Conservation (phyloP, 2,329 filamentous ascomycete genomes). For the Cladosporium colombiae region DNA sequence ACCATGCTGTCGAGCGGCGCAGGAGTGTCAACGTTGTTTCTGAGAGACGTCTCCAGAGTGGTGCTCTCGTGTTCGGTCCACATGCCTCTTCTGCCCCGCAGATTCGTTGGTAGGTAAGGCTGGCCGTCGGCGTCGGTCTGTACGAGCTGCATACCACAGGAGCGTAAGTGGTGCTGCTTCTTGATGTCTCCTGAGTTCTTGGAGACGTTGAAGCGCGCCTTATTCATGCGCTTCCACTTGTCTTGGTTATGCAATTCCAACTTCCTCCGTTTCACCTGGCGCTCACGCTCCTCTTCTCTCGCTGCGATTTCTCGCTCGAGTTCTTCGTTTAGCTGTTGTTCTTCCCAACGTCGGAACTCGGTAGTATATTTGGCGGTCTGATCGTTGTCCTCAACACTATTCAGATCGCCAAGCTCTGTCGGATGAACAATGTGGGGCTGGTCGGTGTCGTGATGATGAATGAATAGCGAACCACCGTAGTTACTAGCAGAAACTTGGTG, state of each 20-base stretch:
- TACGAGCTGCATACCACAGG: conserved; percentile 18
- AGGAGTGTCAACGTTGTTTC: conserved; percentile 25
- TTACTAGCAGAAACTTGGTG: not conserved
- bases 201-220: conserved; percentile 26
- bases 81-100: conserved; percentile 27
- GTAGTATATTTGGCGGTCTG: not conserved
- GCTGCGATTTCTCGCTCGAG: not conserved
- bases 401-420: not conserved
- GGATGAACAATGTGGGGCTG: not conserved
- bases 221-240: conserved; percentile 31
- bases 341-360: not conserved
- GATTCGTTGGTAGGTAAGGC: conserved; percentile 38
- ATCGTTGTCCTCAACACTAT: not conserved
- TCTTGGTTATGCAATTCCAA: not conserved
- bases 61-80: conserved; percentile 39
- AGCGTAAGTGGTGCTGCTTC: conserved; percentile 29
- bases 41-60: conserved; percentile 34
- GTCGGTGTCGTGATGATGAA: not conserved
- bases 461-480: not conserved
- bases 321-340: not conserved
- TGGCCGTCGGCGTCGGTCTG: conserved; percentile 43
- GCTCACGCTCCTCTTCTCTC: not conserved
- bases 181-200: conserved; percentile 15
- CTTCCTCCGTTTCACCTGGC: not conserved
- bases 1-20: conserved; percentile 21